Evolutionary conservation across 805 yeast species (phyloP), one percentile per base, ranked within the genome.

Genomic region (Myxozyma monticola): DNA sequence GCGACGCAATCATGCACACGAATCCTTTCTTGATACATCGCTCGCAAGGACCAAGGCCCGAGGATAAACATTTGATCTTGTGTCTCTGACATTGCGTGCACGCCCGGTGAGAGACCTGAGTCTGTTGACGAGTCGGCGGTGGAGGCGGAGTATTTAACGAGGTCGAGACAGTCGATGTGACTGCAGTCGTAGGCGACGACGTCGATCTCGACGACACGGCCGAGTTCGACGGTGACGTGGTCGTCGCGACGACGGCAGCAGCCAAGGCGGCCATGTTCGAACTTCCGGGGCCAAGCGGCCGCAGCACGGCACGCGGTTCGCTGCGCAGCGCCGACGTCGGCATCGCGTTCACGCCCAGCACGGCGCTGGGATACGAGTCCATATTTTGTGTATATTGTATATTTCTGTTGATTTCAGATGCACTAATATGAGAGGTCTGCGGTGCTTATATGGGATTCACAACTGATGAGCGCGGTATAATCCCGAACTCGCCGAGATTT

Each of bases 11-110:
- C 17, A 33, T 46, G 21, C 57, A 53, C n/a, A 37, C 8, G 22
- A 49, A 42, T 9, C 54, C 57, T 18, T 53, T 49, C 49, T 49
- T 45, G 25, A 38, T 22, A 15, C 57, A 53, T 18, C 57, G 57
- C 17, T 35, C 45, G 37, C 57, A 53, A 2, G 57, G 47, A 9
- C 57, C 57, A 4, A 43, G 3, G n/a, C 42, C 49, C 10, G 37
- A 34, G 5, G 37, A 15, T 7, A 53, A 34, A 40, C 57, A 53
- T 25, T 42, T 45, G 33, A 53, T 53, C 39, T 53, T 53, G 37
- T 53, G 57, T 7, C 44, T 40, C 49, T 53, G 57, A 30, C 57
- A 53, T 20, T 53, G 46, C 10, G 57, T 53, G 39, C 57, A 53
- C 8, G 57, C 57, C 5, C 57, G 45, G 34, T 49, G 52, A n/a